Evolutionary conservation across 345 rosid species (phyloP), one percentile per base, ranked within the genome.

Genomic region (Boechera retrofracta): DNA sequence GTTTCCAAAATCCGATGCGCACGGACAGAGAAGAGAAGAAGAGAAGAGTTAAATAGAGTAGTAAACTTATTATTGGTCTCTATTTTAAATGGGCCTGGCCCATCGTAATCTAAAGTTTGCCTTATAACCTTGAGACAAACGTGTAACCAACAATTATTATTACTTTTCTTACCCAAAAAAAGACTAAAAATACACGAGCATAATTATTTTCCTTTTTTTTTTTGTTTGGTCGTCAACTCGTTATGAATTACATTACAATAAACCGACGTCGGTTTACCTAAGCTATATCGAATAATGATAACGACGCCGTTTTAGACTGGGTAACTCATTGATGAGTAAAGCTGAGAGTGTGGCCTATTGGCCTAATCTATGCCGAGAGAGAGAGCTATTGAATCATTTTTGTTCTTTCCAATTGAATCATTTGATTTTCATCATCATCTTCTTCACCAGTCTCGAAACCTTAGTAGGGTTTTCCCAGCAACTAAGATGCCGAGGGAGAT

Each of bases 401-500:
- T 28, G 29, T 28, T 28, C 3, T 28, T 28, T 28, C 29, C 0
- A 28, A 28, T 28, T 28, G 29, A 28, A 28, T 28, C 2, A 28
- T 28, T 42, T 42, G 47, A 42, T 42, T 12, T 4, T 38, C 42
- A 38, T 4, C 42, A 38, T 39, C 42, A 39, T 10, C 42, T 39
- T 42, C 48, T 42, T 13, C n/a, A 42, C 6, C 48, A 42, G 6
- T 1, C n/a, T 42, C 48, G n/a, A 11, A 12, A 11, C n/a, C 48
- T 5, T 42, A 42, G n/a, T 42, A 42, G 48, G n/a, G 48, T 42
- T 42, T 42, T 42, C 45, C 42, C 11, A 38, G 9, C 42, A 8
- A 38, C 11, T 36, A 36, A 36, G 44, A 41, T 94, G 98, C 98
- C 97, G 55, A 79, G 98, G 64, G 98, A 94, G 77, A 94, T 94